These are phyloP conservation scores for Leishmania martiniquensis DNA, from an alignment of 208 protist genomes.

Conservation along the genomic window DNA sequence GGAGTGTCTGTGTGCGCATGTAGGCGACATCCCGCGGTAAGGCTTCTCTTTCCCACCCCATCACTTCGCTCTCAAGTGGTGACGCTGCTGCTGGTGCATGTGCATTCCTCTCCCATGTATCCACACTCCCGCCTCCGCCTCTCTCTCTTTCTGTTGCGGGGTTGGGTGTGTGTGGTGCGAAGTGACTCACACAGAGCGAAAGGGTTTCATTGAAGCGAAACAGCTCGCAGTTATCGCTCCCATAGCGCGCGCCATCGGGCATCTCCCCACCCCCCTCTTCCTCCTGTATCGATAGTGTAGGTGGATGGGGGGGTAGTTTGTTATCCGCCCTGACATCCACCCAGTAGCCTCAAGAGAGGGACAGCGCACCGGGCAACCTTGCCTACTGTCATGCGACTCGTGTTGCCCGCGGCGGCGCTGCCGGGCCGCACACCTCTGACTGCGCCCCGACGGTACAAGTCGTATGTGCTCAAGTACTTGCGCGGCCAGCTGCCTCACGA, in stretches of 20 bases:
- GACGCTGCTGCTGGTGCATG: not conserved
- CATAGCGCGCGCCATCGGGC: not conserved
- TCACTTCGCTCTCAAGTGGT: not conserved
- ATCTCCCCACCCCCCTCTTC: not conserved
- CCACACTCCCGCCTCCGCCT: not conserved
- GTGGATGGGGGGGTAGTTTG: too few relatives aligned
- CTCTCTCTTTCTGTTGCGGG: not conserved
- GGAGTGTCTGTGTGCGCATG: not conserved
- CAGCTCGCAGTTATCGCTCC: not conserved
- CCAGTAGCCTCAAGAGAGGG: not conserved
- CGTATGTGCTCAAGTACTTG: conserved; percentile 85
- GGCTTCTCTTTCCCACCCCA: not conserved
- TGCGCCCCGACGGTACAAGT: conserved; percentile 41
- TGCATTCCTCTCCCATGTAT: not conserved
- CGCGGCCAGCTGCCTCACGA: conserved; percentile 78
- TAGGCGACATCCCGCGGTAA: not conserved
- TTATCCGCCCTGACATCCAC: not conserved
- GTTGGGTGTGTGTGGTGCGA: not conserved
- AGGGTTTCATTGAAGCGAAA: not conserved
- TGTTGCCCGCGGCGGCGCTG: not conserved
- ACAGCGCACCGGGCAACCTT: not conserved
- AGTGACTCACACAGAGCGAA: not conserved
- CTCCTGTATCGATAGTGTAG: too few relatives aligned
- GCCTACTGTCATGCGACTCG: conserved; percentile 6
- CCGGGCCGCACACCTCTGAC: not conserved